phyloP scores from a whole-genome alignment of 192 early-diverging fungal species.

The Coemansia sp. region DNA sequence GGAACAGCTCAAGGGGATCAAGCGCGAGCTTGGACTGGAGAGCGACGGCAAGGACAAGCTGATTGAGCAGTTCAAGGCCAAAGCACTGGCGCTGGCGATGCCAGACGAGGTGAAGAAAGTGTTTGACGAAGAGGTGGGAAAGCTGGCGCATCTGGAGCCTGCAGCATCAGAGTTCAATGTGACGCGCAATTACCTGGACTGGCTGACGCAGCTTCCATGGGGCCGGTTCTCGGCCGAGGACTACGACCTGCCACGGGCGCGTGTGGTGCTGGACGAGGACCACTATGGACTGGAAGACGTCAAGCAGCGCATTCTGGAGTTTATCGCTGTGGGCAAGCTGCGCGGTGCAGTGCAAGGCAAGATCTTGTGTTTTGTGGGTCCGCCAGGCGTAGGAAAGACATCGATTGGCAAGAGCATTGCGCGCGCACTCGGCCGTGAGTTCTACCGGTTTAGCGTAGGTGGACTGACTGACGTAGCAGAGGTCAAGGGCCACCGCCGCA shows the following conservation, averaged over 20 bases:
- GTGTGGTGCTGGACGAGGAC: conserved; percentile 92
- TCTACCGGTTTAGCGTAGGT: conserved; percentile 96
- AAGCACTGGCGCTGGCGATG: conserved; percentile 82
- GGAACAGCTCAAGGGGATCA: conserved; percentile 99
- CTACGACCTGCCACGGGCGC: conserved; percentile 87
- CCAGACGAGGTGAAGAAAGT: conserved; percentile 89
- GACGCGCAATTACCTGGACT: conserved; percentile 98
- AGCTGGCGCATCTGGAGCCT: conserved; percentile 90
- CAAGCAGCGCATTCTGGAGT: conserved; percentile 98
- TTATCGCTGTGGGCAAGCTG: conserved; percentile 97
- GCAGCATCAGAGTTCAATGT: conserved; percentile 98
- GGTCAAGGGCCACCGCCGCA: conserved; percentile 98
- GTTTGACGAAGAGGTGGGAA: conserved; percentile 96
- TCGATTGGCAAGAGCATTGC: conserved; percentile 98
- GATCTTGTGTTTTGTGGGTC: conserved; percentile 96
- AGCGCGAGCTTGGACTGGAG: conserved; percentile 97
- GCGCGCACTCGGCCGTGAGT: conserved; percentile 88
- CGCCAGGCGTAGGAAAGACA: conserved; percentile 99
- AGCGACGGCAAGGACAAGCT: conserved; percentile 98
- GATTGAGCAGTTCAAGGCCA: conserved; percentile 89
- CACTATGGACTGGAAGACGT: conserved; percentile 99
- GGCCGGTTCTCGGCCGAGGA: conserved; percentile 88
- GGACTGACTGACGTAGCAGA: conserved; percentile 98
- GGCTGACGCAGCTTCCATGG: conserved; percentile 98
- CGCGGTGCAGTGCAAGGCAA: conserved; percentile 97